Evolutionary conservation across 345 rosid species (phyloP).

Genomic region (Populus davidiana): DNA sequence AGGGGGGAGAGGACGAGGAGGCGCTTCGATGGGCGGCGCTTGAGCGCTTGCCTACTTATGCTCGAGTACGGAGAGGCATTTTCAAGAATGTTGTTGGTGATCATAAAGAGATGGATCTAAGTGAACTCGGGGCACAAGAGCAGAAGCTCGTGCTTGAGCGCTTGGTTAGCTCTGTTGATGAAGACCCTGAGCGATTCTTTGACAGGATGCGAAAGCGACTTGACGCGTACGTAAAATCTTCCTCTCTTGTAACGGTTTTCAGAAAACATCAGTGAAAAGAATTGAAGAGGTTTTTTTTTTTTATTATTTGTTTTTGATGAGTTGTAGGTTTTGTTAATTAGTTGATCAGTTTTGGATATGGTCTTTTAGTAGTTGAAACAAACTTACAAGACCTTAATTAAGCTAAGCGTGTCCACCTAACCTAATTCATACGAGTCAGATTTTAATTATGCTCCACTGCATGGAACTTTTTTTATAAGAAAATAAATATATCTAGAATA

Average conservation of each 20-base stretch:
- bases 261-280: background rate
- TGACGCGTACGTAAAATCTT: conserved; percentile 50
- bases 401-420: too few relatives aligned
- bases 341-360: background rate
- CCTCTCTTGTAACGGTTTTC: background rate
- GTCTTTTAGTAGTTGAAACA: conserved; percentile 1
- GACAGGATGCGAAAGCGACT: conserved; percentile 72
- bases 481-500: too few relatives aligned
- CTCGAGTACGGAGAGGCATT: conserved; percentile 69
- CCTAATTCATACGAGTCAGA: too few relatives aligned
- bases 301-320: background rate
- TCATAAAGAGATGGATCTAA: conserved; percentile 59
- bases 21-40: conserved; percentile 90
- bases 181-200: conserved; percentile 85
- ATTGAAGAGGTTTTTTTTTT: background rate
- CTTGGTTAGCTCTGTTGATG: conserved; percentile 61
- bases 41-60: conserved; percentile 81
- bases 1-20: conserved; percentile 66
- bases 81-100: conserved; percentile 68
- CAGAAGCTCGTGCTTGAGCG: conserved; percentile 75
- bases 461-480: too few relatives aligned
- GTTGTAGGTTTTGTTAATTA: too few relatives aligned
- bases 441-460: too few relatives aligned
- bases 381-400: background rate
- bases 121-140: conserved; percentile 62